Conservation (phyloP, 345 rosid species). For the Eucalyptus marginata region DNA sequence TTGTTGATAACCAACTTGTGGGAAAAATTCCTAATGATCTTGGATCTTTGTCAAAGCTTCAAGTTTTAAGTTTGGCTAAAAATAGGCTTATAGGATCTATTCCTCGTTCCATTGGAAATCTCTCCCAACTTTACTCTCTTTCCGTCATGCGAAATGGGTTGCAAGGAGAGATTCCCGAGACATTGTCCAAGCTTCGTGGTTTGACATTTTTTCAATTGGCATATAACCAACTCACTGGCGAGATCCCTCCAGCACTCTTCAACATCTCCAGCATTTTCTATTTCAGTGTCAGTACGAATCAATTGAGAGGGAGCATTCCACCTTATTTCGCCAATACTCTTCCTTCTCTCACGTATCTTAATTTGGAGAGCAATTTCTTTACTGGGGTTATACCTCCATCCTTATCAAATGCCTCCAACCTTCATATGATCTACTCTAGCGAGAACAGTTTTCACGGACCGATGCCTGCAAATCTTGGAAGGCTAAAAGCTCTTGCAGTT, state of each 20-base stretch:
- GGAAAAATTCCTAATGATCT: too few relatives aligned
- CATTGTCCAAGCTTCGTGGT: too few relatives aligned
- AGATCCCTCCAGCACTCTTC: background rate
- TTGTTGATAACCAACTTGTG: rapidly evolving
- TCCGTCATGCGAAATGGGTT: too few relatives aligned
- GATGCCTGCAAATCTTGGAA: background rate
- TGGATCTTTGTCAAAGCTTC: too few relatives aligned
- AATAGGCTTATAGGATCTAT: background rate
- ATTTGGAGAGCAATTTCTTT: rapidly evolving
- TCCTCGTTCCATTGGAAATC: background rate
- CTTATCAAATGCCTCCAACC: background rate
- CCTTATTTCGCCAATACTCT: background rate
- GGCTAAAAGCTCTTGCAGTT: rapidly evolving
- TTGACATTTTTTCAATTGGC: background rate
- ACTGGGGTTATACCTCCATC: background rate
- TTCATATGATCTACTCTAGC: rapidly evolving
- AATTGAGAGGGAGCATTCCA: background rate
- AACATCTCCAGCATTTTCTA: background rate
- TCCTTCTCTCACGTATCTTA: background rate
- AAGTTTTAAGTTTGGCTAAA: rapidly evolving
- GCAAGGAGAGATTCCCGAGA: too few relatives aligned
- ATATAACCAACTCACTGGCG: background rate
- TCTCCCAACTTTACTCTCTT: background rate
- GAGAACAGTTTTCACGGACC: background rate
- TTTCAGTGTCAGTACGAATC: rapidly evolving